Evolutionary conservation across 441 rosid species (phyloP).

Genomic region (Populus hybrid): DNA sequence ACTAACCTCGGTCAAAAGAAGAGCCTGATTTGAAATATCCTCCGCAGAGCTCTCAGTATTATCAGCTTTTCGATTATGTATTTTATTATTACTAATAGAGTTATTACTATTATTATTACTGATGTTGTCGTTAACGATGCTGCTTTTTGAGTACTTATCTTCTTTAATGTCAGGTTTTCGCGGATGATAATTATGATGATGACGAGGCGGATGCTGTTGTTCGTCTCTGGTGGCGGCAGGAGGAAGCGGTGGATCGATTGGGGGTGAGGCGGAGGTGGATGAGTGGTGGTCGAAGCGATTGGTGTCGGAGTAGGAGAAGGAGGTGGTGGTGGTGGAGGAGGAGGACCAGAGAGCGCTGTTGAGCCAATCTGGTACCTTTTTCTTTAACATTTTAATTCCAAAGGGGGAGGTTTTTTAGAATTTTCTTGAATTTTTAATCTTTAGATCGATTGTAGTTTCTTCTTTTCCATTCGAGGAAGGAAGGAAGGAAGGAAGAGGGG

Average conservation of each 20-base stretch:
- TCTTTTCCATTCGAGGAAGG: neutral
- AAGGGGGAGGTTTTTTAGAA: neutral
- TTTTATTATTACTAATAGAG: neutral
- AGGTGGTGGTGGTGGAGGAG: neutral
- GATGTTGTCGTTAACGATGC: conserved; percentile 12
- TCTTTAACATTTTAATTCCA: conserved; percentile 55
- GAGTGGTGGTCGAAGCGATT: conserved; percentile 22
- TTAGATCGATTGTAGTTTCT: neutral
- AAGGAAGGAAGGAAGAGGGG: neutral
- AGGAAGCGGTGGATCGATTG: conserved; percentile 33
- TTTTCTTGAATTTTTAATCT: neutral
- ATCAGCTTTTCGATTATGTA: neutral
- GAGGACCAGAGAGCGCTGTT: conserved; percentile 89
- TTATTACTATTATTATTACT: too few species aligned
- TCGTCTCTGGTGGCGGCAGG: conserved; percentile 25
- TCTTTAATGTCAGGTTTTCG: conserved; percentile 33
- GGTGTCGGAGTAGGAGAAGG: neutral
- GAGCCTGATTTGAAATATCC: conserved; percentile 78
- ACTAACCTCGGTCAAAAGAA: conserved; percentile 70
- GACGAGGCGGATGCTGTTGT: conserved; percentile 14
- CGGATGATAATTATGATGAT: conserved; percentile 17
- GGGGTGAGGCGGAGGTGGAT: conserved; percentile 18
- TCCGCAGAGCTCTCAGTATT: conserved; percentile 49
- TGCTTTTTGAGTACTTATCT: conserved; percentile 34
- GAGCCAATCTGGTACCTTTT: conserved; percentile 93